phyloP scores from a whole-genome alignment of 1,284 basidiomycete species.

The Puccinia polysora region DNA sequence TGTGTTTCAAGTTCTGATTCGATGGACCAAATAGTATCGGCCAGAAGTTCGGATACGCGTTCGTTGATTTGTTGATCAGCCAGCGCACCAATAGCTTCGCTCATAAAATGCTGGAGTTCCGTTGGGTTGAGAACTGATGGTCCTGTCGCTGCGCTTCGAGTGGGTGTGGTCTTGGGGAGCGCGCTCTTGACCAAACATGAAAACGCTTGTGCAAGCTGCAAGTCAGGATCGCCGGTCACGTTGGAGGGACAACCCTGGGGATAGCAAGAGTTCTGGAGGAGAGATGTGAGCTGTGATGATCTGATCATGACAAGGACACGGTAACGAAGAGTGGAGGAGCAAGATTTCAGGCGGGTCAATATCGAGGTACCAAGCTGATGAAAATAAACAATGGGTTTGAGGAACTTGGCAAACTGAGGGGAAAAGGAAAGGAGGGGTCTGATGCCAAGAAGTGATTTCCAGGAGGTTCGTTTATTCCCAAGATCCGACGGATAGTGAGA shows the following conservation, averaged over 20 bases:
- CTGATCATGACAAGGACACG: constrained; percentile 1
- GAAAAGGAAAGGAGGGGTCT: neutral
- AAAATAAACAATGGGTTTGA: neutral
- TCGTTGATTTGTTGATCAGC: constrained; percentile 15
- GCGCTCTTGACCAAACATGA: constrained; percentile 1
- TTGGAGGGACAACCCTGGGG: neutral
- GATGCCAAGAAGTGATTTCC: neutral
- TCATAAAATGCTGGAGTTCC: neutral
- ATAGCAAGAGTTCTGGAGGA: neutral
- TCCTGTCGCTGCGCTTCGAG: too few species aligned
- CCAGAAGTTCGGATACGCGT: constrained; percentile 29
- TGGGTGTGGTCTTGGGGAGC: neutral
- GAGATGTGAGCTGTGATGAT: neutral
- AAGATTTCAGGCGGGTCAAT: neutral
- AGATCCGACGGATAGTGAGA: neutral
- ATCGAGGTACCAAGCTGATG: neutral
- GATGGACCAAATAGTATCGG: constrained; percentile 40
- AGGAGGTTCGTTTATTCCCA: neutral
- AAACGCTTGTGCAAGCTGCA: constrained; percentile 10
- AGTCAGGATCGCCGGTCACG: neutral
- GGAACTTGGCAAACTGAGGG: neutral
- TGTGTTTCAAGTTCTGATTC: constrained; percentile 26
- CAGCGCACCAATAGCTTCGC: constrained; percentile 3
- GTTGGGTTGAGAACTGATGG: neutral
- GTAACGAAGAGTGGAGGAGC: neutral